These are phyloP conservation scores for Clavaria fumosa DNA, from an alignment of 768 basidiomycete genomes.

Conservation along the genomic window DNA sequence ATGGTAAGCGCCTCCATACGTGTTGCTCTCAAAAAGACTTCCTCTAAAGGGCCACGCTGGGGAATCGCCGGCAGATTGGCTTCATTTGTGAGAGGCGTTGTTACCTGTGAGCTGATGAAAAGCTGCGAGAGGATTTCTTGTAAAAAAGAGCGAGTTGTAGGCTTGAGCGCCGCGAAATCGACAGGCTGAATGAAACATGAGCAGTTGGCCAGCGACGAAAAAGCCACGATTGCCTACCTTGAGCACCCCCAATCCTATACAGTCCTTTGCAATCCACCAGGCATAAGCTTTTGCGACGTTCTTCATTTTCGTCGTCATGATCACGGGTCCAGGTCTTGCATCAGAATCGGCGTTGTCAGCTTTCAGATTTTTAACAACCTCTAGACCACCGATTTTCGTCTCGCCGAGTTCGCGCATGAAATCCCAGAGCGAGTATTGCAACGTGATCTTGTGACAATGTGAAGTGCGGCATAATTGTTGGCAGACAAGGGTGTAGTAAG, in stretches of 20 bases:
- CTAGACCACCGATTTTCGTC: conserved; percentile 61
- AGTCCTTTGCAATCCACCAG: conserved; percentile 88
- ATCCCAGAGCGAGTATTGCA: conserved; percentile 95
- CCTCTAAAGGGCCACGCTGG: conserved; percentile 51
- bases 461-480: conserved; percentile 67
- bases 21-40: conserved; percentile 64
- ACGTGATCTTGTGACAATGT: conserved; percentile 78
- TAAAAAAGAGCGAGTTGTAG: conserved; percentile 51
- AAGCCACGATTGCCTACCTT: conserved; percentile 40
- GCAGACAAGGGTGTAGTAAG: conserved; percentile 84
- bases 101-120: conserved; percentile 59
- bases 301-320: conserved; percentile 39
- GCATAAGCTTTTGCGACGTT: conserved; percentile 80
- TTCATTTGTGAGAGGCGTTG: conserved; percentile 38
- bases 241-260: conserved; percentile 55
- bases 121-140: conserved; percentile 51
- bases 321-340: no score
- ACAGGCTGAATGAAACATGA: conserved; percentile 44
- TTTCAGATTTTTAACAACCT: conserved; percentile 53
- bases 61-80: conserved; percentile 27
- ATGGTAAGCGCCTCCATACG: conserved; percentile 50
- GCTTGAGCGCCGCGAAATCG: conserved; percentile 65
- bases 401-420: conserved; percentile 88
- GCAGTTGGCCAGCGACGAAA: neutral
- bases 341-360: no score